Conservation (phyloP, 2,329 filamentous ascomycete genomes). For the Fusarium algeriense region DNA sequence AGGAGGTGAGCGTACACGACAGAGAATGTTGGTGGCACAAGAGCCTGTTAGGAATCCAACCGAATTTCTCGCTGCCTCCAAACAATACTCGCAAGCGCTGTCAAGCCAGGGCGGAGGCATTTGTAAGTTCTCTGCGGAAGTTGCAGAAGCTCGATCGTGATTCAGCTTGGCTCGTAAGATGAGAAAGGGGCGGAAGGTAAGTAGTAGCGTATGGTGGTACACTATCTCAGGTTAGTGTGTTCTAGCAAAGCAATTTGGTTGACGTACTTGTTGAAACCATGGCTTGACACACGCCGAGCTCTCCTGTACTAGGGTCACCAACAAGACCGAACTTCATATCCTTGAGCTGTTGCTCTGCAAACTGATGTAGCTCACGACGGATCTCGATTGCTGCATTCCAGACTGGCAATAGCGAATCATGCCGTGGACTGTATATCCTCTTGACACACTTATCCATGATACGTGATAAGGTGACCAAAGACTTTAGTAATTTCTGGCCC, state of each 20-base stretch:
- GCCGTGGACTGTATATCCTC: slow-evolving; percentile 56
- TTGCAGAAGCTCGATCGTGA: slow-evolving; percentile 45
- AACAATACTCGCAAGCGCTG: slow-evolving; percentile 57
- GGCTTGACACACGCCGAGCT: slow-evolving; percentile 55
- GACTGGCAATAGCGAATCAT: slow-evolving; percentile 52
- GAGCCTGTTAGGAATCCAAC: slow-evolving; percentile 57
- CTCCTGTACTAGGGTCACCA: slow-evolving; percentile 52
- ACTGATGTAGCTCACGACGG: slow-evolving; percentile 47
- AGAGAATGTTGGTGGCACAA: slow-evolving; percentile 55
- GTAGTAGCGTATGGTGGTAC: slow-evolving; percentile 57
- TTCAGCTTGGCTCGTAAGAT: slow-evolving; percentile 58
- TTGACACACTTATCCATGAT: slow-evolving; percentile 56
- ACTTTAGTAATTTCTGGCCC: slow-evolving; percentile 54
- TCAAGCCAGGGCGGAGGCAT: slow-evolving; percentile 55
- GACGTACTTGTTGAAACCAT: slow-evolving; percentile 56
- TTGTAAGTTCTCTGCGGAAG: slow-evolving; percentile 25
- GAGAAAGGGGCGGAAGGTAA: slow-evolving; percentile 59
- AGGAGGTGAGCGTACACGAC: slow-evolving; percentile 49
- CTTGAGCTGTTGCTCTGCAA: slow-evolving; percentile 47
- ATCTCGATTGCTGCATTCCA: slow-evolving; percentile 52
- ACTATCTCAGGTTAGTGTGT: slow-evolving; percentile 46
- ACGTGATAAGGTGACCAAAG: slow-evolving; percentile 53
- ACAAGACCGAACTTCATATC: slow-evolving; percentile 53
- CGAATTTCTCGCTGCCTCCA: slow-evolving; percentile 56
- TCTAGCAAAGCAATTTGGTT: background rate